Conservation (phyloP, 257 asterid genomes). For the Nicotiana obtusifolia region DNA sequence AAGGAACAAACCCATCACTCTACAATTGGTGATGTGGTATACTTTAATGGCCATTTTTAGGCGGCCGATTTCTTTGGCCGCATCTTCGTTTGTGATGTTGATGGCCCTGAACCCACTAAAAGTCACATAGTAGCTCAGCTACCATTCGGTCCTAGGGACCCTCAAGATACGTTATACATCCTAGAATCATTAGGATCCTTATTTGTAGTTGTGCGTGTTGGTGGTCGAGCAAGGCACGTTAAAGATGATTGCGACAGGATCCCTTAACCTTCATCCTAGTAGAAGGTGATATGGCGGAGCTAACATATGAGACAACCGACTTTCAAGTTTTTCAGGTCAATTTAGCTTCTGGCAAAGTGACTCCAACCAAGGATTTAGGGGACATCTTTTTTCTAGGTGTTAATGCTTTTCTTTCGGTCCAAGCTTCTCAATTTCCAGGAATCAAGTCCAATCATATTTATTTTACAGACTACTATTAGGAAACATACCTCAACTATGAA, state of each 20-base stretch:
- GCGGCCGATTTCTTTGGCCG: neutral
- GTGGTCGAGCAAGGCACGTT: too few relatives aligned
- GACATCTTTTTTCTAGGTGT: neutral
- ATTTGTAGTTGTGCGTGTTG: neutral
- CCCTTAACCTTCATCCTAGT: too few relatives aligned
- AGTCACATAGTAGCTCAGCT: neutral
- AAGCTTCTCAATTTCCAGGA: slow-evolving; percentile 7
- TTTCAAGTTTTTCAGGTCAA: neutral
- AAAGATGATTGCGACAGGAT: too few relatives aligned
- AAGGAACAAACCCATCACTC: too few relatives aligned
- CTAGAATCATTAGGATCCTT: too few relatives aligned
- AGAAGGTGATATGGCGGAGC: neutral
- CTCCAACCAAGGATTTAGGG: neutral
- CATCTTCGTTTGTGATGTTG: neutral
- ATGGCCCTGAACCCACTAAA: neutral
- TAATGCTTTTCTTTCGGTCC: neutral
- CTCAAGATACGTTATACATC: neutral
- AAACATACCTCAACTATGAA: neutral
- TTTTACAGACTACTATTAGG: neutral
- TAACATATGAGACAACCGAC: neutral
- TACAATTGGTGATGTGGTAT: neutral
- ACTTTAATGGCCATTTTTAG: neutral
- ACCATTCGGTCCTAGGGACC: neutral
- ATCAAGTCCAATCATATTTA: neutral
- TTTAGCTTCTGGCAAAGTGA: neutral